Evolutionary conservation across 75 land plant genomes (phyloP), one percentile per base, ranked within the genome.

Genomic region (Gnetum montanum): DNA sequence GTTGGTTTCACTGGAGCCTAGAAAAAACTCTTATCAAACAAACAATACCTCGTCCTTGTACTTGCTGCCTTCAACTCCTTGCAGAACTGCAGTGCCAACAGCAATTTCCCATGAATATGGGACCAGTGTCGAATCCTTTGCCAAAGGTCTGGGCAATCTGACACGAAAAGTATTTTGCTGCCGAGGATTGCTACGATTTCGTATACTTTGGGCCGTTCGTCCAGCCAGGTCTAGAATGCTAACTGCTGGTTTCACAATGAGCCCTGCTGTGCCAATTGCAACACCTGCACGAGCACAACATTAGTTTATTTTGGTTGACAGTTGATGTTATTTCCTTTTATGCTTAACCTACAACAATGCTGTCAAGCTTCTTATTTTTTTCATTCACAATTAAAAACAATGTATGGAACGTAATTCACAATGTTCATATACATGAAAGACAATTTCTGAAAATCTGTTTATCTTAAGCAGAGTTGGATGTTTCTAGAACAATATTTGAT

Each of bases 21-120:
- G 6, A 11, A 24, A 3, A 45, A 23, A 11, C 43, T 15, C 16
- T 41, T 49, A 16, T 6, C 6, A 27, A 49, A 49, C 2, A 30
- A 50, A 16, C 25, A 33, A 66, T 49, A 72, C 70, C 70, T 95
- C 96, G 60, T 86, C 74, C 53, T 61, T 80, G 34, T 72, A 57
- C 36, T 68, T 56, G 16, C 50, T 67, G 37, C 76, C 69, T 19
- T 71, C 84, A n/a, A 80, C 81, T 69, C 83, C 97, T 10, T 59
- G 46, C 22, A 95, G 71, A 38, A 95, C 73, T 25, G 80, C 73
- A 60, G 65, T 64, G 29, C 89, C 99, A 49, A 95, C 67, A 18
- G 99, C 96, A 51, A 79, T 91, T 49, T 90, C 96, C 99, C 97
- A 95, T 0, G 93, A 95, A 62, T 95, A 95, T 15, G 97, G 85